Base-by-base conservation (phyloP, 176 grass and related monocot genomes). In the Tillandsia fasciculata region DNA sequence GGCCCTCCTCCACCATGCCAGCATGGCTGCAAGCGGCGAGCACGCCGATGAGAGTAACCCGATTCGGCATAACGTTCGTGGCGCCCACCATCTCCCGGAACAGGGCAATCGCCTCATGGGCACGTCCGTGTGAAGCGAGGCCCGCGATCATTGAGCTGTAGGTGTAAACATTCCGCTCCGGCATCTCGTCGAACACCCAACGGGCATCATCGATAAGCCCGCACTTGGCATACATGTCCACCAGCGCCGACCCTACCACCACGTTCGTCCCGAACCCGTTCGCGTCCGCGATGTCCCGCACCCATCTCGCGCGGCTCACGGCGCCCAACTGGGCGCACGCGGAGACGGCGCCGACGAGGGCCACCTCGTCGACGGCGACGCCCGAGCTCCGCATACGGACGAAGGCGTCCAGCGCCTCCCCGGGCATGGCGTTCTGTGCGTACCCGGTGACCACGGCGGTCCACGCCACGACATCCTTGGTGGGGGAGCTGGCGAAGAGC, bases 1-100 rank as follows among this genome's bases (percentile, higher is more conserved):
- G 85, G 8, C 89, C 89, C 83, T 88, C 70, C 67, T 70, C 49
- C 67, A 53, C 49, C 67, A 70, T 50, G 1, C 67, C 67, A 0
- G 49, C 49, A 23, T 27, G 67, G 50, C 67, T 70, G 49, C 67
- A 70, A 23, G 67, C 67, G 6, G 67, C 24, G 9, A 70, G 49
- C 48, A 70, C 49, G 2, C 67, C 67, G 3, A 70, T 70, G 4
- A 70, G 14, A 6, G 67, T 52, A 11, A 70, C 67, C 49, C 50
- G 17, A 12, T 70, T 52, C 1, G 67, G 67, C 67, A 8, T 20
- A 49, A 70, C 49, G 4, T 52, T 20, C 11, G 67, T 52, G 10
- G 11, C 3, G 20, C 26, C 50, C 10, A 70, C 67, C 67, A 70
- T 70, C 18, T 52, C 17, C 9, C 48, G 12, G 9, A 70, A 70